Evolutionary conservation across 208 protist genomes (phyloP).

Genomic region (Acanthamoeba lugdunensis): DNA sequence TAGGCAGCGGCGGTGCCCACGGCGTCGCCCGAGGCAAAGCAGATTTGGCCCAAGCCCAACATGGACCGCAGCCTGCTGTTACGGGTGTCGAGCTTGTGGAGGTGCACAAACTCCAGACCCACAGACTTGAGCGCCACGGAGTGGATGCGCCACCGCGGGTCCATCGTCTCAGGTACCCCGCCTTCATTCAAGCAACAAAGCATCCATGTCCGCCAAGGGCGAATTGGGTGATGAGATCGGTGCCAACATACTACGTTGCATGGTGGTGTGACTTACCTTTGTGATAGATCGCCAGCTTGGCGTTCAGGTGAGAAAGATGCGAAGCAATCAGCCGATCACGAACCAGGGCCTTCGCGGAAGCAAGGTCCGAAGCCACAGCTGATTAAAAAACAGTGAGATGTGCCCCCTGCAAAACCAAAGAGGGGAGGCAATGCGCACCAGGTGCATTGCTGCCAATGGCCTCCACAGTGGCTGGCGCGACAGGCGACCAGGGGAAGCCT

Average conservation of each 20-base stretch:
- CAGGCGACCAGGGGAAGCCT: too few species aligned
- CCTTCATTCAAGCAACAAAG: not conserved
- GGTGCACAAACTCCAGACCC: not conserved
- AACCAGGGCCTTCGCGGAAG: not conserved
- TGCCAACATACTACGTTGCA: too few species aligned
- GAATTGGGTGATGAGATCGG: not conserved
- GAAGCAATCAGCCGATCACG: not conserved
- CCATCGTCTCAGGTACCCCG: not conserved
- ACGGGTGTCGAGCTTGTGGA: slow-evolving; percentile 10
- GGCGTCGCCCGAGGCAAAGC: not conserved
- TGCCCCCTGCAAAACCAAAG: not conserved
- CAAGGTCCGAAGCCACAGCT: not conserved
- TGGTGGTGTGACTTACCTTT: not conserved
- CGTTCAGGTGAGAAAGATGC: not conserved
- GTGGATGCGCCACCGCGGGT: not conserved
- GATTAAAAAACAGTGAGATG: not conserved
- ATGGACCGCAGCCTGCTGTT: not conserved
- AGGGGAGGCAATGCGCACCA: too few species aligned
- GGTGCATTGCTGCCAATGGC: too few species aligned
- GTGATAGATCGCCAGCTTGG: not conserved
- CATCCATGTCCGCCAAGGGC: not conserved
- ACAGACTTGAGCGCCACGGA: not conserved
- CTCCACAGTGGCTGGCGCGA: too few species aligned
- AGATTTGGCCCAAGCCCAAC: not conserved
- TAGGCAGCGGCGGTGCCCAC: not conserved